Base-by-base conservation (phyloP, 257 asterid genomes). In the Forsythia viridissima region DNA sequence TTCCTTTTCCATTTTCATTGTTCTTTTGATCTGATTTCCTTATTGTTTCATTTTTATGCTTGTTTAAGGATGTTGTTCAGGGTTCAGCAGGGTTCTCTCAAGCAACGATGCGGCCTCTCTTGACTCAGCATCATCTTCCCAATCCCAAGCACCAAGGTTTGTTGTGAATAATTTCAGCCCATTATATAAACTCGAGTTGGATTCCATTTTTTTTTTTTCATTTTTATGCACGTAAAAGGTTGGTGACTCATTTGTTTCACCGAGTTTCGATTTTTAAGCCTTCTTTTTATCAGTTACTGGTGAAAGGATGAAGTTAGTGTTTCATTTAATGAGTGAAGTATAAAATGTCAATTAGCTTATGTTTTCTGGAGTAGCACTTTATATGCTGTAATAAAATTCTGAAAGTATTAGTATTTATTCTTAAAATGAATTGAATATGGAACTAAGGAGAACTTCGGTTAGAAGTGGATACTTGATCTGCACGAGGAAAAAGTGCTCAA, bases 81-180 rank as follows among this genome's bases (percentile, higher is more conserved):
- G 80, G 70, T 86, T 83, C 86, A n/a, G 83, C 86, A 15, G 93
- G 88, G 79, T 86, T 86, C 80, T 84, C 97, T 80, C 87, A 94
- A 78, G 85, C 84, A 78, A 76, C 91, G 74, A 20, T 92, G 65
- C 88, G 87, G 57, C 91, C 97, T 80, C 43, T 63, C 39, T 71
- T 91, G 52, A 78, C 85, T 77, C 91, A 90, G 51, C 89, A 87
- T 81, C 93, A 86, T 85, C 83, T 83, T 78, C 84, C 90, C 68
- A 92, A 93, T 78, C 84, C 90, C 68, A 92, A 93, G 89, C 90
- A 88, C 87, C 98, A 89, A 92, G 97, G 98, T 93, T 86, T 24
- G 80, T 73, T 46, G 51, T 63, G 70, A 20, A 59, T 59, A 59
- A 7, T 63, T 63, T 4, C 70, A 63, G 70, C 68, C 36, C 36